Conservation (phyloP, 2,329 filamentous ascomycete genomes). For the Meredithiella fracta region DNA sequence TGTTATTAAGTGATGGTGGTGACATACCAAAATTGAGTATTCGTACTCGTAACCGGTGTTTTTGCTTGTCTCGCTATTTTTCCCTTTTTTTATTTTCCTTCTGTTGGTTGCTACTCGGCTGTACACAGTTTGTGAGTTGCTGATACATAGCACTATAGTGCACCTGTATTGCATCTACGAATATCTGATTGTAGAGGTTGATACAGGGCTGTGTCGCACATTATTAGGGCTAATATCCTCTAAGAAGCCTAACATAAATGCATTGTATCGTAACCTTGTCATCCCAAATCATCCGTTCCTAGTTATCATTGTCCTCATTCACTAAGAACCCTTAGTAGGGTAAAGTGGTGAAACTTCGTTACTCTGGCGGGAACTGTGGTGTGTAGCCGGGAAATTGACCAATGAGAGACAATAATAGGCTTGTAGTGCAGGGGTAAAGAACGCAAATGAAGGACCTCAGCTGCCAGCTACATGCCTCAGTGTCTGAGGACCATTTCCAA, state of each 20-base stretch:
- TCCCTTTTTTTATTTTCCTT: background rate
- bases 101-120: background rate
- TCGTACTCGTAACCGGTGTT: constrained; percentile 15
- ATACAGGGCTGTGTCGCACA: too few species aligned
- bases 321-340: too few species aligned
- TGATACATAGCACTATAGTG: background rate
- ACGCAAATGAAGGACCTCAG: background rate
- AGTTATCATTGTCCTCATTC: too few species aligned
- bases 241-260: too few species aligned
- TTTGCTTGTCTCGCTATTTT: background rate
- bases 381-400: background rate
- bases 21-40: constrained; percentile 1
- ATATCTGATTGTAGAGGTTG: too few species aligned
- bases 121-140: background rate
- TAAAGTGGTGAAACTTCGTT: too few species aligned
- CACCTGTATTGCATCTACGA: too few species aligned
- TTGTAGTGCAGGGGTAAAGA: background rate
- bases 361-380: background rate
- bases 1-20: background rate
- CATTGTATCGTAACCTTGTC: too few species aligned
- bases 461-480: too few species aligned
- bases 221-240: too few species aligned
- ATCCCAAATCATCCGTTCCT: too few species aligned
- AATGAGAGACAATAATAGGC: background rate
- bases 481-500: too few species aligned